Evolutionary conservation across 2,329 filamentous ascomycete genomes (phyloP).

Genomic region (Epichloe sp.): DNA sequence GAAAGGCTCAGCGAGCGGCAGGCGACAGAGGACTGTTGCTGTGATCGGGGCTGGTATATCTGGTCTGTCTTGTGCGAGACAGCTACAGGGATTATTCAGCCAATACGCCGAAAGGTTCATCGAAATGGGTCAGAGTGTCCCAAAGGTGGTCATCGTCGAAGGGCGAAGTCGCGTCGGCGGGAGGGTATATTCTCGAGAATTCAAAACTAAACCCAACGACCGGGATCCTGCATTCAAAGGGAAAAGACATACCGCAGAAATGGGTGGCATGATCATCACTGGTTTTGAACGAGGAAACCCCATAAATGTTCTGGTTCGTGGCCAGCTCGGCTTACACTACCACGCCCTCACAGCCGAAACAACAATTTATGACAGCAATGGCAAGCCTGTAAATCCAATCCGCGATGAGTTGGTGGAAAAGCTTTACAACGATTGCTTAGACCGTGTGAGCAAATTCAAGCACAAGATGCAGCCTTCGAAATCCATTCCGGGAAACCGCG

Average conservation of each 20-base stretch:
- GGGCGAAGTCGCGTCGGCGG: constrained; percentile 80
- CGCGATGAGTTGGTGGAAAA: constrained; percentile 78
- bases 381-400: constrained; percentile 60
- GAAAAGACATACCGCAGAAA: constrained; percentile 70
- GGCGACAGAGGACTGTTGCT: constrained; percentile 59
- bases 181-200: constrained; percentile 73
- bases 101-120: constrained; percentile 62
- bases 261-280: constrained; percentile 97
- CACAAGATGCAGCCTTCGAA: constrained; percentile 58
- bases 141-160: constrained; percentile 70
- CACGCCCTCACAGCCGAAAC: constrained; percentile 69
- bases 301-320: constrained; percentile 78
- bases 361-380: constrained; percentile 78
- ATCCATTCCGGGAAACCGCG: constrained; percentile 69
- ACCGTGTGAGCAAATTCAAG: constrained; percentile 82
- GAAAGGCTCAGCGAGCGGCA: constrained; percentile 22
- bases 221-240: constrained; percentile 40
- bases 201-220: constrained; percentile 43
- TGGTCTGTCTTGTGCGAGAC: constrained; percentile 80
- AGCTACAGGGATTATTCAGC: constrained; percentile 72
- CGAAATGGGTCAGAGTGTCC: constrained; percentile 52
- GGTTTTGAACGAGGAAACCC: constrained; percentile 95
- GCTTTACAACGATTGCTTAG: constrained; percentile 87
- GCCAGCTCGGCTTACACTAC: constrained; percentile 77
- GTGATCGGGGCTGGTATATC: constrained; percentile 92